Conservation (phyloP, 768 basidiomycete genomes). For the Cystofilobasidium capitatum region DNA sequence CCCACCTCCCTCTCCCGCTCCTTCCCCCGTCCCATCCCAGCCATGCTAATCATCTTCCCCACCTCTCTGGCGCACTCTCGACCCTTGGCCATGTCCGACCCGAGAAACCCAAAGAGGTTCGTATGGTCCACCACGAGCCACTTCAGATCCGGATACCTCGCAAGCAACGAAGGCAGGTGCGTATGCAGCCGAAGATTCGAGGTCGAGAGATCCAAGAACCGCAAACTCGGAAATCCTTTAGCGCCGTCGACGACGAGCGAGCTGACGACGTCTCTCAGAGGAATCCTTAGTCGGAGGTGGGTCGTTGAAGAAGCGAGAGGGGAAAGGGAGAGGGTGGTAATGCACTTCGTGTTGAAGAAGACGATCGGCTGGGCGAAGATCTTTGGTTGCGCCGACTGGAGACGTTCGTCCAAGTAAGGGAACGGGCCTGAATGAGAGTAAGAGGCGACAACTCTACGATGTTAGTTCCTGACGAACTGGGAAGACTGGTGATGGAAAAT, state of each 20-base stretch:
- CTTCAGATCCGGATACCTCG: slow-evolving; percentile 46
- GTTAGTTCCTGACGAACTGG: too few relatives aligned
- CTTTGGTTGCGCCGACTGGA: slow-evolving; percentile 34
- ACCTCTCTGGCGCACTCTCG: slow-evolving; percentile 54
- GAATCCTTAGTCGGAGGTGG: slow-evolving; percentile 61
- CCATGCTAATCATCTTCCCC: slow-evolving; percentile 54
- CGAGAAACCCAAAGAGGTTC: slow-evolving; percentile 47
- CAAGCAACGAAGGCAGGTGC: slow-evolving; percentile 40
- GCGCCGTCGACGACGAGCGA: slow-evolving; percentile 33
- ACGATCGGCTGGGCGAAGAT: slow-evolving; percentile 72
- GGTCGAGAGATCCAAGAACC: slow-evolving; percentile 62
- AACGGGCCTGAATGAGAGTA: slow-evolving; percentile 40
- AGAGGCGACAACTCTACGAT: too few relatives aligned
- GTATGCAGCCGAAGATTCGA: slow-evolving; percentile 47
- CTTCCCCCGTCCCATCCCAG: slow-evolving; percentile 53
- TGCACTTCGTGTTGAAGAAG: slow-evolving; percentile 55
- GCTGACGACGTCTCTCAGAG: slow-evolving; percentile 43
- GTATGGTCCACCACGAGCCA: slow-evolving; percentile 67
- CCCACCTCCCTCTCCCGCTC: slow-evolving; percentile 52
- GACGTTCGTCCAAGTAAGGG: slow-evolving; percentile 35
- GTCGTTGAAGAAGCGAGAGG: slow-evolving; percentile 45
- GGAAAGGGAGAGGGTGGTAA: slow-evolving; percentile 48
- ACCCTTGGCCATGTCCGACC: slow-evolving; percentile 42
- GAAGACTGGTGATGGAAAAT: too few relatives aligned
- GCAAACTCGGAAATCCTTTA: slow-evolving; percentile 47